Conservation (phyloP, 495 filamentous ascomycete species). For the Ascobolus immersus region DNA sequence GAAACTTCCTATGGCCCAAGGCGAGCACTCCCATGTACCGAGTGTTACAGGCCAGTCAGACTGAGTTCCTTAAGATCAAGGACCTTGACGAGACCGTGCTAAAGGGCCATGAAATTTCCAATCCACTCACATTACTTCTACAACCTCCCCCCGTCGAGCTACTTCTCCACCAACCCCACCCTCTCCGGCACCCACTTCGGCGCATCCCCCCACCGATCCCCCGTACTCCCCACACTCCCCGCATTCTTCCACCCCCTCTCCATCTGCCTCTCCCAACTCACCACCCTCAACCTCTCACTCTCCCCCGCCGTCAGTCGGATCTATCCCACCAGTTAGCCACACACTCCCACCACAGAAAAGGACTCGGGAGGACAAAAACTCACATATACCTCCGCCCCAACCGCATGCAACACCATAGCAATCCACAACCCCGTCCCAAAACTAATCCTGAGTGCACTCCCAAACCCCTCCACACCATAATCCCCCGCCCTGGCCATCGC, state of each 20-base stretch:
- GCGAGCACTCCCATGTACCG: too few relatives aligned
- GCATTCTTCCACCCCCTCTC: constrained; percentile 24
- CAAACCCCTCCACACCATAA: too few relatives aligned
- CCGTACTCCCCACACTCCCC: constrained; percentile 23
- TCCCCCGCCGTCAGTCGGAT: constrained; percentile 26
- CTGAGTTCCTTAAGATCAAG: too few relatives aligned
- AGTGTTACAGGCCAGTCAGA: too few relatives aligned
- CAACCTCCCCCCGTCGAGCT: too few relatives aligned
- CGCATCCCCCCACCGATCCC: constrained; percentile 23
- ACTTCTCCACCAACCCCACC: too few relatives aligned
- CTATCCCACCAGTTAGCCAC: constrained; percentile 6
- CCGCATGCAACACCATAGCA: constrained; percentile 20
- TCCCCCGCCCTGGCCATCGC: constrained; percentile 14
- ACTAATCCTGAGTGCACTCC: constrained; percentile 16
- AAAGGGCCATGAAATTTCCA: too few relatives aligned
- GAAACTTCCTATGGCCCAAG: too few relatives aligned
- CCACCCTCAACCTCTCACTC: constrained; percentile 21
- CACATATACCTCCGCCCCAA: constrained; percentile 27
- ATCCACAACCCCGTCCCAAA: constrained; percentile 25
- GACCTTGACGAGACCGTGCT: too few relatives aligned
- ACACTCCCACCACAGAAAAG: constrained; percentile 2
- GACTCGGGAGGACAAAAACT: constrained; percentile 4
- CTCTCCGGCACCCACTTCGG: too few relatives aligned
- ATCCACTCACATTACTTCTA: too few relatives aligned
- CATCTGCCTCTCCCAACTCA: constrained; percentile 27